Percentiles rank a stretch among this genome's conserved stretches.
phyloP scores from a whole-genome alignment of 495 filamentous ascomycete genomes.

The Xylaria venustula region DNA sequence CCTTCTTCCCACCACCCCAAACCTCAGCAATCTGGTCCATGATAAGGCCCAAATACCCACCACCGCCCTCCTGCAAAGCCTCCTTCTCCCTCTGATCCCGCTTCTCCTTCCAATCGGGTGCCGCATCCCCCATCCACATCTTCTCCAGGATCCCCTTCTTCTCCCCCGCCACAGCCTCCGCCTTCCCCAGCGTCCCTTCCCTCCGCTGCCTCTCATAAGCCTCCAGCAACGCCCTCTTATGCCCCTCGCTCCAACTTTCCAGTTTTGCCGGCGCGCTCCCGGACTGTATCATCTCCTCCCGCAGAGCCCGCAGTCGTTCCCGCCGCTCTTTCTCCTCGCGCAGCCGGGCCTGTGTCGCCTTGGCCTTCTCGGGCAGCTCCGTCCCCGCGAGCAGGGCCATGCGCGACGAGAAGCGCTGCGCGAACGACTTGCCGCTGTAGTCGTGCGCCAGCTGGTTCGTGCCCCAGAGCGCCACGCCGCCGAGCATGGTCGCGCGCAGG shows the following conservation, averaged over 20 bases:
- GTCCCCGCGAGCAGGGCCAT: slow-evolving; percentile 19
- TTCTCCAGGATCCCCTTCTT: slow-evolving; percentile 45
- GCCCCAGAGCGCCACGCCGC: slow-evolving; percentile 56
- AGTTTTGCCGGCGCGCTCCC: slow-evolving; percentile 17
- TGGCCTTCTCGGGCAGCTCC: slow-evolving; percentile 56
- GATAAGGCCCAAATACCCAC: slow-evolving; percentile 79
- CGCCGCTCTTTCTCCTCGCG: slow-evolving; percentile 43
- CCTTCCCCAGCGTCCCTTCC: slow-evolving; percentile 2
- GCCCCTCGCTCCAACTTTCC: slow-evolving; percentile 21
- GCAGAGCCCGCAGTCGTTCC: slow-evolving; percentile 37
- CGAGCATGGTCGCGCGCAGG: slow-evolving; percentile 62
- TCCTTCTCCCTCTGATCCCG: slow-evolving; percentile 68
- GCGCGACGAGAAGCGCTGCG: slow-evolving; percentile 40
- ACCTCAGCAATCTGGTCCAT: slow-evolving; percentile 83
- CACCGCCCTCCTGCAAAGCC: slow-evolving; percentile 67
- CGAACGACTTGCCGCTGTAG: slow-evolving; percentile 57
- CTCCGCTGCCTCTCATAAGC: slow-evolving; percentile 17
- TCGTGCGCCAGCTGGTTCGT: slow-evolving; percentile 64
- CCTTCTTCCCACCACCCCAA: slow-evolving; percentile 54
- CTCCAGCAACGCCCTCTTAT: slow-evolving; percentile 21
- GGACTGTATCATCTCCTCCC: slow-evolving; percentile 31
- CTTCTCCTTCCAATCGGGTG: slow-evolving; percentile 69
- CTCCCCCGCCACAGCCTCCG: slow-evolving; percentile 23
- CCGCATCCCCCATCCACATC: slow-evolving; percentile 66
- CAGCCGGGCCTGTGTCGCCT: slow-evolving; percentile 49